Percentiles rank a stretch among this genome's conserved stretches.
phyloP scores from a whole-genome alignment of 139 green algal species.

The Chlamydomonas schloesseri region DNA sequence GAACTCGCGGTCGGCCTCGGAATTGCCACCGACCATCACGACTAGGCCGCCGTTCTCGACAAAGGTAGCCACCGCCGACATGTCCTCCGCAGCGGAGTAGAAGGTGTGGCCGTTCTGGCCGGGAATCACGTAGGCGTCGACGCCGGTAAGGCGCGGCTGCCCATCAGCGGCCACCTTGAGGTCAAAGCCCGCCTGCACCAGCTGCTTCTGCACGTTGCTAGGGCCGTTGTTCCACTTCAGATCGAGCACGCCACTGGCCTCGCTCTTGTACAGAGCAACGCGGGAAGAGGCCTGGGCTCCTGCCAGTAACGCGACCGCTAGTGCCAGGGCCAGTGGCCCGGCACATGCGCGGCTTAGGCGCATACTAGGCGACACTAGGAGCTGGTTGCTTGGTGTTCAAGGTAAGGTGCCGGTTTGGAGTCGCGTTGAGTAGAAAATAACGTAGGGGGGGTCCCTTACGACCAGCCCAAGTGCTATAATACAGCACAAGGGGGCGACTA shows the following conservation, averaged over 20 bases:
- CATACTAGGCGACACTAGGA: too few species aligned
- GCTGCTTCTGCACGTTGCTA: slow-evolving; percentile 2
- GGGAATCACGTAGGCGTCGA: background rate
- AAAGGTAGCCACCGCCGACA: background rate
- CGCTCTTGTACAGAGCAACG: slow-evolving; percentile 8
- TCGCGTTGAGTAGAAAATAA: too few species aligned
- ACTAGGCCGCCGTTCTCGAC: background rate
- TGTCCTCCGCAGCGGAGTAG: background rate
- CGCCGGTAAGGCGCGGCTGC: slow-evolving; percentile 25
- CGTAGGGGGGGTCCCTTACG: too few species aligned
- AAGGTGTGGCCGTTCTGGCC: background rate
- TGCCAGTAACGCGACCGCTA: background rate
- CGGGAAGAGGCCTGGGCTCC: background rate
- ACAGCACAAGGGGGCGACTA: too few species aligned
- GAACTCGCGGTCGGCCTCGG: background rate
- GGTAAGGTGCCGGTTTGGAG: too few species aligned
- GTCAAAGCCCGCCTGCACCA: background rate
- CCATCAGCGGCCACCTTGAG: slow-evolving; percentile 1
- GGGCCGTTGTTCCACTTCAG: slow-evolving; percentile 6
- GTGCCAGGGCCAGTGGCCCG: too few species aligned
- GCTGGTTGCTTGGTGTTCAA: too few species aligned
- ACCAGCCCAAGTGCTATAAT: too few species aligned
- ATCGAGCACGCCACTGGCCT: slow-evolving; percentile 6
- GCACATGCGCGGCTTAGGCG: too few species aligned
- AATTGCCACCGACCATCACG: background rate